Conservation (phyloP, 169 alveolate species). For the Plasmodium knowlesi region DNA sequence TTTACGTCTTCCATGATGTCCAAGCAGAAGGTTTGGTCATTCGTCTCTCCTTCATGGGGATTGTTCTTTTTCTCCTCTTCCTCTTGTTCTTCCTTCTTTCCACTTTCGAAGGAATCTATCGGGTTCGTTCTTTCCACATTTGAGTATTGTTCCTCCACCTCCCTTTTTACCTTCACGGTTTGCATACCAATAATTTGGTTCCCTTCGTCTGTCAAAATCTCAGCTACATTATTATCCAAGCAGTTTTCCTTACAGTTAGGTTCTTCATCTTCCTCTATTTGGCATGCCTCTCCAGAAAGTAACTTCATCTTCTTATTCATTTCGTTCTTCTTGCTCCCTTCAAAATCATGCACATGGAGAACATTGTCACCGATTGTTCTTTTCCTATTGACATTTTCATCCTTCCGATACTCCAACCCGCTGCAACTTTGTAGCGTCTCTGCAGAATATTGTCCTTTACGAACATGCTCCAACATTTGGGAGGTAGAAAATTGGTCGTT, state of each 20-base stretch:
- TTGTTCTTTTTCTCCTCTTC: not conserved
- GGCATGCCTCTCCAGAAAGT: not conserved
- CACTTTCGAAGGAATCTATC: not conserved
- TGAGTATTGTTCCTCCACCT: not conserved
- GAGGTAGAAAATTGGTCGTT: not conserved
- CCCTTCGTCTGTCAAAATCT: not conserved
- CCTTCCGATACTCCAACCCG: not conserved
- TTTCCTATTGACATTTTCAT: not conserved
- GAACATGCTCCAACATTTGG: not conserved
- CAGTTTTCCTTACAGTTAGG: not conserved
- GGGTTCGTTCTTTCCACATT: not conserved
- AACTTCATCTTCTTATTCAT: not conserved
- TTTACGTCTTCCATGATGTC: not conserved
- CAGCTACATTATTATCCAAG: not conserved
- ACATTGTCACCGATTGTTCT: not conserved
- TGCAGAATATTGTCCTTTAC: not conserved
- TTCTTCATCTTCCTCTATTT: not conserved
- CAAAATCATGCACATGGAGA: not conserved
- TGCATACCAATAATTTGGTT: not conserved
- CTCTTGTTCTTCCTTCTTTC: not conserved
- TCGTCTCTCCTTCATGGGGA: not conserved
- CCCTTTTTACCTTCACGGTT: not conserved
- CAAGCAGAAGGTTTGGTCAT: not conserved
- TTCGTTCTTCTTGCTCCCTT: not conserved
- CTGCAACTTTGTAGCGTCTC: not conserved